Conservation (phyloP, 1,139 yeast species). For the Hyphopichia buzzinii region DNA sequence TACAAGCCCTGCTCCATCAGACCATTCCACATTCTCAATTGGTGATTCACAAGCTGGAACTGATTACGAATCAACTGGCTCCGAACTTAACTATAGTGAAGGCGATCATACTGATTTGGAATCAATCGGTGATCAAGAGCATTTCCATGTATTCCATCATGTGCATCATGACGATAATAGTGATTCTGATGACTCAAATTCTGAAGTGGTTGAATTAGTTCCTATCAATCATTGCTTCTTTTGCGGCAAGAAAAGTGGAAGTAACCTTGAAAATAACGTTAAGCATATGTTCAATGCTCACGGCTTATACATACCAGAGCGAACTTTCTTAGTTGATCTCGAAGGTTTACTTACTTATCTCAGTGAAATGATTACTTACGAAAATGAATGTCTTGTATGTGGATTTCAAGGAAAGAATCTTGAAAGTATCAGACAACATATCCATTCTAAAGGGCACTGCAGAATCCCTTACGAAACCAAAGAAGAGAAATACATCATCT, state of each 20-base stretch:
- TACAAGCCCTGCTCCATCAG: constrained; percentile 56
- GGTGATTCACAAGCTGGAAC: constrained; percentile 46
- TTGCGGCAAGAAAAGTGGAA: constrained; percentile 34
- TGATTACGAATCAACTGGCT: constrained; percentile 32
- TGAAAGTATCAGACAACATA: constrained; percentile 53
- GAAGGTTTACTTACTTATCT: constrained; percentile 46
- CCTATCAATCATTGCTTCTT: constrained; percentile 41
- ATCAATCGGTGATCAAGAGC: constrained; percentile 15
- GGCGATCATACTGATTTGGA: constrained; percentile 39
- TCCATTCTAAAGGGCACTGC: constrained; percentile 53
- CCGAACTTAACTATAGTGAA: constrained; percentile 45
- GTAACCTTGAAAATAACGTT: constrained; percentile 41
- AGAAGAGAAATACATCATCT: constrained; percentile 38
- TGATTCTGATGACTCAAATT: constrained; percentile 21
- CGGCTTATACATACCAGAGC: constrained; percentile 52
- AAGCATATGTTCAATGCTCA: constrained; percentile 48
- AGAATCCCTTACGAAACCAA: constrained; percentile 51
- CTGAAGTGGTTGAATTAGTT: constrained; percentile 23
- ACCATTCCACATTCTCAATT: constrained; percentile 62
- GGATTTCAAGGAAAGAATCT: constrained; percentile 51
- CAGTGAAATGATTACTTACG: constrained; percentile 42
- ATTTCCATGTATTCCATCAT: background rate
- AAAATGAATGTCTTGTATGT: constrained; percentile 52
- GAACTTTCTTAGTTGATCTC: constrained; percentile 38
- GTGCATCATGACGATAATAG: constrained; percentile 25